Percentiles rank a stretch among this genome's conserved stretches.
Conservation (phyloP, 305 asterid species). For the Fraxinus xanthoxyloides region DNA sequence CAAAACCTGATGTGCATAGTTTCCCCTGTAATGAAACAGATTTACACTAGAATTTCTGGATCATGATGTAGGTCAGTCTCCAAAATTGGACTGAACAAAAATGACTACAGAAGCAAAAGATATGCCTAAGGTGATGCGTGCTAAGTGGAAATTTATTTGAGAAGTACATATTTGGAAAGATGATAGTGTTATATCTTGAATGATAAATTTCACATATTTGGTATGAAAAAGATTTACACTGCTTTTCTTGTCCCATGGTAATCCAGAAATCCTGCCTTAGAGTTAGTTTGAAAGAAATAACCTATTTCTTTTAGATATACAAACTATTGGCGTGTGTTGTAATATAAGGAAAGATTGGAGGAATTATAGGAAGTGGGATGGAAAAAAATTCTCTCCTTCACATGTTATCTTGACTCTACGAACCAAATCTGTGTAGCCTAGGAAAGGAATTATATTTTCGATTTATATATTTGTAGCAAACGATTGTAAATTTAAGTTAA, state of each 20-base stretch:
- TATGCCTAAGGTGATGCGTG: background rate
- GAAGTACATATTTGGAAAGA: background rate
- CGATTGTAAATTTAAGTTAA: no score
- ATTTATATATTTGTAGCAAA: no score
- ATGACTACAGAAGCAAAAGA: background rate
- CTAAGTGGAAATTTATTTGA: background rate
- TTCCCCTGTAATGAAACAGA: background rate
- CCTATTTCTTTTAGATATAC: no score
- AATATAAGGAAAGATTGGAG: no score
- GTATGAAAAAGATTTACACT: background rate
- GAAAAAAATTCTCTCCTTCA: no score
- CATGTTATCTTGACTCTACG: no score
- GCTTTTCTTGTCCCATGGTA: background rate
- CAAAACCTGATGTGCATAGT: background rate
- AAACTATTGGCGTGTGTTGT: no score
- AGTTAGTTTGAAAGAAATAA: no score
- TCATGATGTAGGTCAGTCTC: background rate
- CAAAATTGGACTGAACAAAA: background rate
- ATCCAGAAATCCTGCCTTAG: no score
- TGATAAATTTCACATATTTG: background rate
- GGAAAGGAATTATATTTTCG: no score
- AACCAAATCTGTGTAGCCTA: no score
- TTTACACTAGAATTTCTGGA: background rate
- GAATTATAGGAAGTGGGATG: no score
- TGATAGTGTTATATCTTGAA: background rate